Conservation (phyloP, 306 rosid genomes). For the Mimosa bimucronata region DNA sequence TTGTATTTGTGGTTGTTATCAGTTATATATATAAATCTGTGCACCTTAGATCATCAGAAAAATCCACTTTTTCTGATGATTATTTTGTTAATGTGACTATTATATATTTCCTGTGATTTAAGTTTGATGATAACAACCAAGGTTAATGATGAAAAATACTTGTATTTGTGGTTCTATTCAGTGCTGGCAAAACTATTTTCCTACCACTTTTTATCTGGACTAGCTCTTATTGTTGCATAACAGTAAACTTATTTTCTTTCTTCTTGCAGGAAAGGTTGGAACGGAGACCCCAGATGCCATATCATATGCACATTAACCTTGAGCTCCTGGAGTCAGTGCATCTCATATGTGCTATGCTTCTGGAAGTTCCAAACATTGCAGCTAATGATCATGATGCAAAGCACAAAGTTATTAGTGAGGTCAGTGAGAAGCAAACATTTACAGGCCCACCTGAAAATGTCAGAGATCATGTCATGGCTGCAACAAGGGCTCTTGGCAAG, state of each 20-base stretch:
- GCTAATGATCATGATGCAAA: conserved; percentile 81
- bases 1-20: neutral
- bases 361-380: conserved; percentile 96
- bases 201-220: neutral
- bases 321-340: conserved; percentile 94
- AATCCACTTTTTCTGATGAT: too few species aligned
- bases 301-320: conserved; percentile 97
- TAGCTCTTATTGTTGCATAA: neutral
- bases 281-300: conserved; percentile 98
- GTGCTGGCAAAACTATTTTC: conserved; percentile 3
- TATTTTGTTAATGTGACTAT: too few species aligned
- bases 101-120: too few species aligned
- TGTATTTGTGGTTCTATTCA: too few species aligned
- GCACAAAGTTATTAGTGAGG: conserved; percentile 79
- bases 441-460: conserved; percentile 96
- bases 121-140: too few species aligned
- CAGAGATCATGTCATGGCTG: conserved; percentile 93
- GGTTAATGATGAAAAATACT: too few species aligned
- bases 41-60: too few species aligned
- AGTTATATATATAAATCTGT: neutral
- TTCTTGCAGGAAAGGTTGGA: conserved; percentile 87
- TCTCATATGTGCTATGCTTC: conserved; percentile 91
- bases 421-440: conserved; percentile 83
- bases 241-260: neutral
- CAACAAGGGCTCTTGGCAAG: conserved; percentile 73